Evolutionary conservation across 441 rosid species (phyloP), one percentile per base, ranked within the genome.

Genomic region (Cnidoscolus chayamansa): DNA sequence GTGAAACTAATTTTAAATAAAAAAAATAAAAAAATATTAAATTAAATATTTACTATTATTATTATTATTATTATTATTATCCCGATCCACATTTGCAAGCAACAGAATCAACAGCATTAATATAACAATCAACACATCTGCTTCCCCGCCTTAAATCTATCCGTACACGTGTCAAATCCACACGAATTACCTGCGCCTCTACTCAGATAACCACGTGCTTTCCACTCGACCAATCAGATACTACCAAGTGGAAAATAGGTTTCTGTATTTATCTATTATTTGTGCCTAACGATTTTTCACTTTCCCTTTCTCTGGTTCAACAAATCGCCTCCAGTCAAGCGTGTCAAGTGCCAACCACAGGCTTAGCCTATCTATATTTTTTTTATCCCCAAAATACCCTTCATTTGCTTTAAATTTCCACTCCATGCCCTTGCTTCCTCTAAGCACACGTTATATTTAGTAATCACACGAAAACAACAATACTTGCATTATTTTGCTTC

Each of bases 111-210:
- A n/a, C 31, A 35, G 4, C 48, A 51, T 1, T 12, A 11, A 0
- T 51, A 13, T 50, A n/a, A 15, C 7, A 13, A 7, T 66, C 45
- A 30, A n/a, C 16, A 55, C 53, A 9, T 20, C 9, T 25, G 65
- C 16, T 32, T 6, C 72, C 45, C 2, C 4, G 10, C 0, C 0
- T 0, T 37, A 17, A 77, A 68, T 48, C 13, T 1, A 0, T 7
- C 78, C 70, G 48, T 61, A 25, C 74, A 73, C 74, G 43, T 53
- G 59, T 67, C 4, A 10, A 1, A 56, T 12, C 57, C 81, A 71
- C 78, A 31, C 73, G 70, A 19, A 48, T 45, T 19, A 19, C 67
- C 32, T 54, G 55, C 66, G 32, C 50, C 72, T 12, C 0, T 56
- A 12, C 65, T 12, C 63, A 30, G 3, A 30, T 17, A 37, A 13